Percentiles rank a stretch among this genome's conserved stretches.
phyloP scores from a whole-genome alignment of 257 asterid species.

The Avicennia marina region DNA sequence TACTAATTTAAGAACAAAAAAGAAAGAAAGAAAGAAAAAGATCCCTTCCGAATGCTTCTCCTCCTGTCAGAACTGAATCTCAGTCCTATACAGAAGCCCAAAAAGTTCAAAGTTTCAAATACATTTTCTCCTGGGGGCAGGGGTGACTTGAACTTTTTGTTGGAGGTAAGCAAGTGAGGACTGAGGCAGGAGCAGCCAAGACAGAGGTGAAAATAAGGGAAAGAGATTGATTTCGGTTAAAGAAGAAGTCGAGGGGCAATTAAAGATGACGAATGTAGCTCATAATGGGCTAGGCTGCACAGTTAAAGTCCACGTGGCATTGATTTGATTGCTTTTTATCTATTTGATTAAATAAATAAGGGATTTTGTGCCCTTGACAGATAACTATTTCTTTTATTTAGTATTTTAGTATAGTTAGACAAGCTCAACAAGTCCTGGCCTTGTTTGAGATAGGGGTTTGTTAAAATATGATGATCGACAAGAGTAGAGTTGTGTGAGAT shows the following conservation, averaged over 20 bases:
- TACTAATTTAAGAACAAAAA: neutral
- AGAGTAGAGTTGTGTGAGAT: no score
- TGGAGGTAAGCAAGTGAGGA: constrained; percentile 1
- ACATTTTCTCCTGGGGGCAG: constrained; percentile 1
- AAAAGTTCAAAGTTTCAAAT: constrained; percentile 6
- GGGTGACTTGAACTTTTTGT: neutral
- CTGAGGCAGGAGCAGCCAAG: neutral
- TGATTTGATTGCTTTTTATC: neutral
- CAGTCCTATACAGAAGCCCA: neutral
- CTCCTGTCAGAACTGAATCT: neutral
- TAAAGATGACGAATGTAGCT: constrained; percentile 31
- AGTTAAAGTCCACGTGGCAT: constrained; percentile 31
- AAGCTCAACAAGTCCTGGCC: no score
- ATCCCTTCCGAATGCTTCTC: neutral
- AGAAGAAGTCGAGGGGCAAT: constrained; percentile 14
- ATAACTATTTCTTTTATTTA: no score
- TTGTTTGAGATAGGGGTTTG: no score
- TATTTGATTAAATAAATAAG: no score
- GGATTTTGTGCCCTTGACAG: no score
- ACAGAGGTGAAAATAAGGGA: neutral
- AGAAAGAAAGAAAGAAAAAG: neutral
- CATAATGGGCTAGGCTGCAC: constrained; percentile 35
- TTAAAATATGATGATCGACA: no score
- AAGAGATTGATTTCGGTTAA: neutral
- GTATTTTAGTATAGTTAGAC: no score